Percentiles rank a stretch among this genome's conserved stretches.
phyloP scores from a whole-genome alignment of 352 stramenopile species.

The Pythium sukuiense region DNA sequence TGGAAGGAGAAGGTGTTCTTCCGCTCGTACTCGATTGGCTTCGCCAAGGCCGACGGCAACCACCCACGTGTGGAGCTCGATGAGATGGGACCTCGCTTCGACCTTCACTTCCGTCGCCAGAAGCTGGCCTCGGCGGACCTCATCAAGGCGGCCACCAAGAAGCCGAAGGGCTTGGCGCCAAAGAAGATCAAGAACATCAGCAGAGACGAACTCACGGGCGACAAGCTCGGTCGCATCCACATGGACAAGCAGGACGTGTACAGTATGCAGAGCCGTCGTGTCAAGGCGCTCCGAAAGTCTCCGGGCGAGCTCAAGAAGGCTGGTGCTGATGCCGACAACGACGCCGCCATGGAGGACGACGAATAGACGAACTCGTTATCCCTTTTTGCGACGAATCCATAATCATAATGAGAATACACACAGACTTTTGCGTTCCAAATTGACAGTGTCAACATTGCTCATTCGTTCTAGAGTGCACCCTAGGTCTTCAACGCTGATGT shows the following conservation, averaged over 20 bases:
- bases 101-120: slow-evolving; percentile 92
- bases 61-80: slow-evolving; percentile 87
- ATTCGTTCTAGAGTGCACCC: not conserved
- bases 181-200: slow-evolving; percentile 99
- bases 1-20: slow-evolving; percentile 93
- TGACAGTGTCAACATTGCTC: slow-evolving; percentile 6
- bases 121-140: slow-evolving; percentile 95
- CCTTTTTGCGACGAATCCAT: slow-evolving; percentile 18
- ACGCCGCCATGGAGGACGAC: slow-evolving; percentile 33
- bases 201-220: slow-evolving; percentile 95
- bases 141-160: slow-evolving; percentile 95
- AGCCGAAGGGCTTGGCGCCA: slow-evolving; percentile 86
- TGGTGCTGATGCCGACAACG: slow-evolving; percentile 29
- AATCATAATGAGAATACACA: slow-evolving; percentile 31
- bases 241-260: slow-evolving; percentile 98
- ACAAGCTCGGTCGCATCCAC: slow-evolving; percentile 98
- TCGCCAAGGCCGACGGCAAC: slow-evolving; percentile 89
- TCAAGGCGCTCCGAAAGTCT: slow-evolving; percentile 93
- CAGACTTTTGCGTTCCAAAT: slow-evolving; percentile 14
- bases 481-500: slow-evolving; percentile 52
- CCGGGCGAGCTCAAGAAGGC: slow-evolving; percentile 76
- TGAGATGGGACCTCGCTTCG: slow-evolving; percentile 89
- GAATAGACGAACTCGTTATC: slow-evolving; percentile 35
- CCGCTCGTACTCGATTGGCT: slow-evolving; percentile 95
- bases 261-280: slow-evolving; percentile 93